These are phyloP conservation scores for Aspergillus aculeatus DNA, from an alignment of 2,329 filamentous ascomycete species.

Conservation along the genomic window DNA sequence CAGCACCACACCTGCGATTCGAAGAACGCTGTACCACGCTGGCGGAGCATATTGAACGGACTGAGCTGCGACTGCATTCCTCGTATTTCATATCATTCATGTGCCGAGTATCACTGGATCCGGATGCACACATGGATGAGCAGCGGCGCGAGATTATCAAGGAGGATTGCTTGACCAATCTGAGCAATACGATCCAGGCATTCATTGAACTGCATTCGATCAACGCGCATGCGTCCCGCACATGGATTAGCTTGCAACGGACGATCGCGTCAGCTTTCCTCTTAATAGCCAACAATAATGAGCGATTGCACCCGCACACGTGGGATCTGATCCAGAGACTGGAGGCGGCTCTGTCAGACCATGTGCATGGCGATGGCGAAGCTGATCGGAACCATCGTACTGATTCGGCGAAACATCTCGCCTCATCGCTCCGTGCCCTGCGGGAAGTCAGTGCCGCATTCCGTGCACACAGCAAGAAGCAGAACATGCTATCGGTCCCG, in stretches of 20 bases:
- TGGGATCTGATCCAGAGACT: conserved; percentile 31
- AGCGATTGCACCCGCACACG: conserved; percentile 22
- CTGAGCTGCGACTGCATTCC: conserved; percentile 59
- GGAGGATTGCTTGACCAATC: conserved; percentile 53
- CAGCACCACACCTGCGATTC: conserved; percentile 56
- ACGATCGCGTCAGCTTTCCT: conserved; percentile 44
- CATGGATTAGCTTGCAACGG: conserved; percentile 44
- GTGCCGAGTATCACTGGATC: conserved; percentile 54
- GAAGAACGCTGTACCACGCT: conserved; percentile 38
- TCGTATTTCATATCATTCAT: conserved; percentile 60
- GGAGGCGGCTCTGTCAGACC: conserved; percentile 31
- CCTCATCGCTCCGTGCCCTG: conserved; percentile 33
- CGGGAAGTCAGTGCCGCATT: conserved; percentile 34
- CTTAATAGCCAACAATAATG: conserved; percentile 33
- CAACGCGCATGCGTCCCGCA: conserved; percentile 39
- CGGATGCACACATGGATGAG: conserved; percentile 41
- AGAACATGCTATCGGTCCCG: conserved; percentile 6
- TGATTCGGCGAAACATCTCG: conserved; percentile 35
- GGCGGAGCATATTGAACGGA: conserved; percentile 57
- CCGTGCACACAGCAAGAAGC: conserved; percentile 15
- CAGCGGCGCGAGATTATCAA: conserved; percentile 39
- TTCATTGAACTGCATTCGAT: conserved; percentile 53
- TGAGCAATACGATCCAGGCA: conserved; percentile 54
- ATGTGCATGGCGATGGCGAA: conserved; percentile 30
- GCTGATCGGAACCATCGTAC: conserved; percentile 28